These are phyloP conservation scores for Globisporangium middletonii DNA, from an alignment of 352 stramenopile species.

Conservation along the genomic window DNA sequence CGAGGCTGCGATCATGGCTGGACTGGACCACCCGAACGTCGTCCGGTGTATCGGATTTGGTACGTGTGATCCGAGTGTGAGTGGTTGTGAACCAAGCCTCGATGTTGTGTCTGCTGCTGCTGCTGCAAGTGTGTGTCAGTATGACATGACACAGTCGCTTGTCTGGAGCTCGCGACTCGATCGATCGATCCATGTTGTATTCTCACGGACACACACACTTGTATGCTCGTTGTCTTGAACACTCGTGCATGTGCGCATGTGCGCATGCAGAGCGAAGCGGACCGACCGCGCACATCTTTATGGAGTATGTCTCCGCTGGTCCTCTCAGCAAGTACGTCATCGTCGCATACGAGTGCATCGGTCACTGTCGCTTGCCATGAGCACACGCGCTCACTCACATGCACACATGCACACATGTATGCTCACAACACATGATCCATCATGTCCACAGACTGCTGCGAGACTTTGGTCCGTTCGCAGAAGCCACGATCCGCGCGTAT, in stretches of 20 bases:
- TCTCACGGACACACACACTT: too few relatives aligned
- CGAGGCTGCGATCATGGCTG: conserved; percentile 39
- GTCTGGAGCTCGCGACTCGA: too few relatives aligned
- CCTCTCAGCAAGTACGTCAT: conserved; percentile 54
- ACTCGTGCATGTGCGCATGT: neutral
- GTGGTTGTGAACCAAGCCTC: too few relatives aligned
- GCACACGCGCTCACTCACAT: neutral
- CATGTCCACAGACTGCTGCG: conserved; percentile 54
- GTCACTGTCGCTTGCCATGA: too few relatives aligned
- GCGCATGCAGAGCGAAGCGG: conserved; percentile 35
- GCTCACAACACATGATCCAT: neutral
- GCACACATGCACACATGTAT: neutral
- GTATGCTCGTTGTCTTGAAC: neutral
- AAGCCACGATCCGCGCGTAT: conserved; percentile 55
- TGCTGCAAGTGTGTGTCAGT: too few relatives aligned
- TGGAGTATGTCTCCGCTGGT: conserved; percentile 82
- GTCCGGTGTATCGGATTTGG: conserved; percentile 53
- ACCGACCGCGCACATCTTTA: conserved; percentile 65
- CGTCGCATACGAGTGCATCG: too few relatives aligned
- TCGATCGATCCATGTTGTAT: too few relatives aligned
- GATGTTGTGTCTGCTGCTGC: neutral
- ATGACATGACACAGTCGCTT: too few relatives aligned
- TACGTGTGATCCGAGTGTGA: conserved; percentile 12
- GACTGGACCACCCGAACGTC: conserved; percentile 54
- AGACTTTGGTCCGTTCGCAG: conserved; percentile 65